phyloP scores from a whole-genome alignment of 1,139 yeast species.

The Candida buenavistaensis region DNA sequence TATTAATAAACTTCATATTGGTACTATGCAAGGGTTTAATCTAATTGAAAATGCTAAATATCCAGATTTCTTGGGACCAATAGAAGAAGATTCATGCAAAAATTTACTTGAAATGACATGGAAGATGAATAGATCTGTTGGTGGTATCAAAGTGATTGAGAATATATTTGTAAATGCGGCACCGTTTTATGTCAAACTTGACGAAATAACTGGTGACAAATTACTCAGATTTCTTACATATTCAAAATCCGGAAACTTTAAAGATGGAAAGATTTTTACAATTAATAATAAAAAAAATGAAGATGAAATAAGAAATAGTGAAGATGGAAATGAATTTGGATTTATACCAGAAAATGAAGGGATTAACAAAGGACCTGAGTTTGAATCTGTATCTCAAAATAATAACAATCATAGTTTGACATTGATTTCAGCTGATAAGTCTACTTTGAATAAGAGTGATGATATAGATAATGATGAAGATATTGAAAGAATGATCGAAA shows the following conservation, averaged over 20 bases:
- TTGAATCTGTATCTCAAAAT: constrained; percentile 8
- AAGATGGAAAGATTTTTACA: constrained; percentile 31
- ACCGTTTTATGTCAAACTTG: constrained; percentile 59
- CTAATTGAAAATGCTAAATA: constrained; percentile 33
- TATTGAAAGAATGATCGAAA: constrained; percentile 53
- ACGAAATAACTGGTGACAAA: constrained; percentile 59
- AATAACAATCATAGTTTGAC: constrained; percentile 9
- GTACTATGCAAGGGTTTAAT: constrained; percentile 47
- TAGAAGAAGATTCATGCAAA: constrained; percentile 18
- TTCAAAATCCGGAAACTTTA: constrained; percentile 30
- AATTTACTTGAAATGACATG: constrained; percentile 51
- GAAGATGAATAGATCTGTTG: constrained; percentile 66
- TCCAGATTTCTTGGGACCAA: constrained; percentile 40
- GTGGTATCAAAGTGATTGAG: constrained; percentile 65
- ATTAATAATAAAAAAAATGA: constrained; percentile 11
- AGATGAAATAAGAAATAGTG: constrained; percentile 14
- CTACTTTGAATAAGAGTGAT: constrained; percentile 1
- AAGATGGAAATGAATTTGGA: constrained; percentile 14
- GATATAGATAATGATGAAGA: constrained; percentile 26
- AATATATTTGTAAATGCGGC: constrained; percentile 50
- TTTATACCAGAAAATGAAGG: constrained; percentile 17
- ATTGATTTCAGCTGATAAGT: constrained; percentile 8
- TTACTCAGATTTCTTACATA: constrained; percentile 59
- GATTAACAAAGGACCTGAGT: constrained; percentile 13
- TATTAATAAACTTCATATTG: constrained; percentile 38